Evolutionary conservation across 768 basidiomycete genomes (phyloP).

Genomic region (Leccinellum luteum): DNA sequence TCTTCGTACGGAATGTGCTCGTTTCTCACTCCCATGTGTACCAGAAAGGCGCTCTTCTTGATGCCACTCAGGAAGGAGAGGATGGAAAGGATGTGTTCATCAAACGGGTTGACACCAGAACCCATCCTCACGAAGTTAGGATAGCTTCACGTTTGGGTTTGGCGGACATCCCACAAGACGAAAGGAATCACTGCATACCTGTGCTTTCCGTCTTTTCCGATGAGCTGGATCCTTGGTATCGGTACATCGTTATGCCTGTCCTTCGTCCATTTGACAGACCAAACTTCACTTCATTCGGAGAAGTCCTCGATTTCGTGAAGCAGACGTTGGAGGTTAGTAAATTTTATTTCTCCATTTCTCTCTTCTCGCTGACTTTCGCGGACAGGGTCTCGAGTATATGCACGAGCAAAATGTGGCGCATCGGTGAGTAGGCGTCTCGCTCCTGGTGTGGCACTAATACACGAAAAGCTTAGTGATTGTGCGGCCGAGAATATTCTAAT

Average conservation of each 20-base stretch:
- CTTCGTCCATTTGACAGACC: conserved; percentile 24
- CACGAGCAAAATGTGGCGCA: conserved; percentile 36
- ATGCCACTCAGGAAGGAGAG: conserved; percentile 3
- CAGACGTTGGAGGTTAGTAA: conserved; percentile 25
- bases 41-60: conserved; percentile 4
- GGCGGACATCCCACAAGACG: not conserved
- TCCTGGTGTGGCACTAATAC: fast-evolving
- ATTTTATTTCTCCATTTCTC: fast-evolving
- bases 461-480: conserved; percentile 22
- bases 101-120: conserved; percentile 2
- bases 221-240: not conserved
- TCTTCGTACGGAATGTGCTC: not conserved
- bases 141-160: conserved; percentile 9
- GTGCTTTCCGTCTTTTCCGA: conserved; percentile 15
- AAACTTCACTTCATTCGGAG: conserved; percentile 22
- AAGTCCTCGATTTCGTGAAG: conserved; percentile 28
- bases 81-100: conserved; percentile 12
- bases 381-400: conserved; percentile 35
- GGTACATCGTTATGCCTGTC: conserved; percentile 29
- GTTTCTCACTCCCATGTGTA: not conserved
- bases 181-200: conserved; percentile 26
- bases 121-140: conserved; percentile 1
- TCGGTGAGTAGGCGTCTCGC: conserved; percentile 19
- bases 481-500: conserved; percentile 31
- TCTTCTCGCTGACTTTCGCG: not conserved